Percentiles rank a stretch among this genome's conserved stretches.
Evolutionary conservation across 179 eudicot species (phyloP).

Genomic region (Drosera spatulata): DNA sequence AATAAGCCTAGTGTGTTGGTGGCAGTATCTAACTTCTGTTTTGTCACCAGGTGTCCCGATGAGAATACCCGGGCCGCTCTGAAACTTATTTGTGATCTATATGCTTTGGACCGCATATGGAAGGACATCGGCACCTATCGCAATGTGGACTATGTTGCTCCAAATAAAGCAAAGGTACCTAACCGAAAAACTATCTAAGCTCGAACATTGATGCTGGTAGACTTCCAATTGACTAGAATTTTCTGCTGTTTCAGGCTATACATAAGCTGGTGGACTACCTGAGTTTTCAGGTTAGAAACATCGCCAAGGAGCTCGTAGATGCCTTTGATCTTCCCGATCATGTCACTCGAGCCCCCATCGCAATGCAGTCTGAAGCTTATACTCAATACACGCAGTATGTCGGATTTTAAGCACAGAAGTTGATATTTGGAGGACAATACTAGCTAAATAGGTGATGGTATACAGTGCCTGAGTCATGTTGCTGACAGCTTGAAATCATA

Average conservation of each 20-base stretch:
- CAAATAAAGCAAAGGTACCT: constrained; percentile 95
- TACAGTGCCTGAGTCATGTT: too few relatives aligned
- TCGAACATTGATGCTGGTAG: too few relatives aligned
- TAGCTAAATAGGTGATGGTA: too few relatives aligned
- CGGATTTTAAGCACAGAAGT: constrained; percentile 40
- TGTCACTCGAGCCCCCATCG: constrained; percentile 84
- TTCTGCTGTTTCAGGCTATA: constrained; percentile 58
- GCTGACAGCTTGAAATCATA: too few relatives aligned
- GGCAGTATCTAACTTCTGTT: not conserved
- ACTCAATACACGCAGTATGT: constrained; percentile 61
- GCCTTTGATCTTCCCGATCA: constrained; percentile 85
- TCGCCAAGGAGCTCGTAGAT: constrained; percentile 85
- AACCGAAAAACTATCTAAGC: too few relatives aligned
- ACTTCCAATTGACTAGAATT: too few relatives aligned
- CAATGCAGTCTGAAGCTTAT: constrained; percentile 83
- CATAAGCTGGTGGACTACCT: constrained; percentile 83
- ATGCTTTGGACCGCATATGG: constrained; percentile 92
- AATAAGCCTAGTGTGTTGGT: too few relatives aligned
- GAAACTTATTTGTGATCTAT: constrained; percentile 78
- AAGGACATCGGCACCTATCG: constrained; percentile 98
- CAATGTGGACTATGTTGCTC: constrained; percentile 96
- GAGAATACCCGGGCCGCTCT: constrained; percentile 54
- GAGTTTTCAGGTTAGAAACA: constrained; percentile 81
- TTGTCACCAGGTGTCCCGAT: constrained; percentile 65
- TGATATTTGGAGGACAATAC: not conserved